Base-by-base conservation (phyloP, 495 filamentous ascomycete genomes). In the Letharia columbiana region DNA sequence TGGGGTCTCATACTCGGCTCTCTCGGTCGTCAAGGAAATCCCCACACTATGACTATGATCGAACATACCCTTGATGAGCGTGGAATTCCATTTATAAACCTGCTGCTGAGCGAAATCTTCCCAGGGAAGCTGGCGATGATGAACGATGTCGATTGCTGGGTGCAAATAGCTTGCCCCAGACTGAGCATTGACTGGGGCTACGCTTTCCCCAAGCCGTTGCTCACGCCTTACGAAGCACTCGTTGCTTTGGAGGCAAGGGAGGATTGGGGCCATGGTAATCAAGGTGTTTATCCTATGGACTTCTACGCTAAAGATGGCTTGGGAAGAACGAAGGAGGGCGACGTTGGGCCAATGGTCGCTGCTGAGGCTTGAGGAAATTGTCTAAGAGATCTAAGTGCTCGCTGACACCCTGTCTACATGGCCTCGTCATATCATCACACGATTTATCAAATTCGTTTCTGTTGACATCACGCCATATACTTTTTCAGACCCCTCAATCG, bases 151-250 rank as follows among this genome's bases (percentile, higher is more conserved):
- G 94, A 96, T 69, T 93, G 90, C 66, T 98, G 94, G 94, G 92
- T 98, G 44, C 94, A 98, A 76, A 90, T 98, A 52, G 94, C 94
- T 12, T 98, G 94, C 79, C 94, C 94, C 11, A 77, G 94, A 39
- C 71, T 98, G 71, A 96, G 91, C 74, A 98, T 98, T 66, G 94
- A 98, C 78, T 98, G 94, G 94, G 94, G 94, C 0, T 98, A 98
- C 79, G 94, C 95, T 18, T 98, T 98, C 75, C 81, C 89, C 7
- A 79, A 89, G 42, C 94, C 94, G 42, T 72, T 98, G 68, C 73
- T 98, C 72, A 98, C 92, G 58, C 93, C 94, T 17, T 97, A 98
- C 69, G 94, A 98, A 77, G 94, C 94, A 37, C 80, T 97, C 60
- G 87, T 98, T 62, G 94, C 90, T 44, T 75, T 98, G 56, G 90